Conservation (phyloP, 495 filamentous ascomycete species). For the Lasiosphaeria hispida region DNA sequence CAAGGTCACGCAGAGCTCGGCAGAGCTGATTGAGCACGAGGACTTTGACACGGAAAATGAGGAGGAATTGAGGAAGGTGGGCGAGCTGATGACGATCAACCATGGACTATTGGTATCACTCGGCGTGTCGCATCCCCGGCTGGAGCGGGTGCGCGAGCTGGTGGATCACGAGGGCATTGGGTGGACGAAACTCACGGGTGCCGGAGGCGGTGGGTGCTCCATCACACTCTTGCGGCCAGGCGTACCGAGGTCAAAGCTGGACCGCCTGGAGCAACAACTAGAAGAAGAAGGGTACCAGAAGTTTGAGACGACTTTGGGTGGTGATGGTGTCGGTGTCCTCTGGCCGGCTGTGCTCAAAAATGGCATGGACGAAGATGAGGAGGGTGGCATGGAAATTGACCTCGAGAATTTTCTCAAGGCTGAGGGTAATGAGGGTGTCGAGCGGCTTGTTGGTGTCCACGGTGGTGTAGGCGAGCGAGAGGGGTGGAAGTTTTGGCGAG, state of each 20-base stretch:
- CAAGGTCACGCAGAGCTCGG: conserved; percentile 70
- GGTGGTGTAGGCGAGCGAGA: conserved; percentile 62
- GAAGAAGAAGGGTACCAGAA: conserved; percentile 73
- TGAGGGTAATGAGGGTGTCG: conserved; percentile 75
- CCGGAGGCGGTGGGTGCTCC: conserved; percentile 90
- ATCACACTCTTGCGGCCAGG: conserved; percentile 80
- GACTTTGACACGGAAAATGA: conserved; percentile 60
- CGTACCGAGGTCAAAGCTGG: conserved; percentile 47
- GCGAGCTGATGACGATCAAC: conserved; percentile 86
- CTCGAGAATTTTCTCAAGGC: conserved; percentile 86
- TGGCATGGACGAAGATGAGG: conserved; percentile 61
- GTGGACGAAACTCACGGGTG: conserved; percentile 96
- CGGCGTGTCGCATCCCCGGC: conserved; percentile 87
- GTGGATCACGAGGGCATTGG: conserved; percentile 88
- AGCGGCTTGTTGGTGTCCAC: conserved; percentile 67
- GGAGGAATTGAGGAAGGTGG: conserved; percentile 63
- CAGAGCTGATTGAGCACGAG: conserved; percentile 62
- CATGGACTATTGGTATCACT: conserved; percentile 85
- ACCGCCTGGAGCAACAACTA: conserved; percentile 63
- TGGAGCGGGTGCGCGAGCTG: conserved; percentile 89
- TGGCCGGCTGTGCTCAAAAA: conserved; percentile 85
- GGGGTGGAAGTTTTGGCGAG: conserved; percentile 94
- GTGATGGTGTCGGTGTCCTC: conserved; percentile 87
- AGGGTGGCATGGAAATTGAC: conserved; percentile 87
- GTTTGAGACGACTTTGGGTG: conserved; percentile 85